phyloP scores from a whole-genome alignment of 768 basidiomycete genomes.

The Trametes cinnabarina region DNA sequence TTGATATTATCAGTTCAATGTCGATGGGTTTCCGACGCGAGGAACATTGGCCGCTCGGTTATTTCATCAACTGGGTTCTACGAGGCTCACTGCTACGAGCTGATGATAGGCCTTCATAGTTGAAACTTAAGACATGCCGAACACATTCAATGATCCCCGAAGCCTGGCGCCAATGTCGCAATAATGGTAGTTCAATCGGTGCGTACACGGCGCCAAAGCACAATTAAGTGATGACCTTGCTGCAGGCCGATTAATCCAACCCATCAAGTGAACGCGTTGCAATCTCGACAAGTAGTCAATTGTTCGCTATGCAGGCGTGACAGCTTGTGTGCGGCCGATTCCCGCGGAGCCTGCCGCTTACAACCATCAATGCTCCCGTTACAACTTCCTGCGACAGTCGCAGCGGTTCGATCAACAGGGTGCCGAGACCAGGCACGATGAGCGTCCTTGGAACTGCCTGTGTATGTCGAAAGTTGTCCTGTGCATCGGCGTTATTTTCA shows the following conservation, averaged over 20 bases:
- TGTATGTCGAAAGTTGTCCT: not conserved
- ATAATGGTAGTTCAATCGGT: not conserved
- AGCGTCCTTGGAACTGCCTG: not conserved
- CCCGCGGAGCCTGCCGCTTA: not conserved
- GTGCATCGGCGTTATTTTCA: not conserved
- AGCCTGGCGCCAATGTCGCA: not conserved
- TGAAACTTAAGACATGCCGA: too few relatives aligned
- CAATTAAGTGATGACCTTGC: not conserved
- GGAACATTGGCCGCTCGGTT: too few relatives aligned
- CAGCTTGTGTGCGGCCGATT: not conserved
- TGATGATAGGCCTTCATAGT: too few relatives aligned
- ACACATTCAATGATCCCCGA: too few relatives aligned
- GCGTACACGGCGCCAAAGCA: conserved; percentile 7
- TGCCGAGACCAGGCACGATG: conserved; percentile 13
- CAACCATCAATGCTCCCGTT: conserved; percentile 13
- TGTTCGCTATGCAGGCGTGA: not conserved
- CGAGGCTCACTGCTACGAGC: too few relatives aligned
- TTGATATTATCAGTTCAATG: too few relatives aligned
- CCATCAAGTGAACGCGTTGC: not conserved
- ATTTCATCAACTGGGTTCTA: too few relatives aligned
- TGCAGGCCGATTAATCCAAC: not conserved
- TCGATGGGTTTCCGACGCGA: too few relatives aligned
- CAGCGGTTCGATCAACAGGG: conserved; percentile 2
- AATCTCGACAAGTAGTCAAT: not conserved
- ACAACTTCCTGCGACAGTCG: conserved; percentile 10